Evolutionary conservation across 495 filamentous ascomycete genomes (phyloP), one percentile per base, ranked within the genome.

Genomic region (Xylaria bambusicola): DNA sequence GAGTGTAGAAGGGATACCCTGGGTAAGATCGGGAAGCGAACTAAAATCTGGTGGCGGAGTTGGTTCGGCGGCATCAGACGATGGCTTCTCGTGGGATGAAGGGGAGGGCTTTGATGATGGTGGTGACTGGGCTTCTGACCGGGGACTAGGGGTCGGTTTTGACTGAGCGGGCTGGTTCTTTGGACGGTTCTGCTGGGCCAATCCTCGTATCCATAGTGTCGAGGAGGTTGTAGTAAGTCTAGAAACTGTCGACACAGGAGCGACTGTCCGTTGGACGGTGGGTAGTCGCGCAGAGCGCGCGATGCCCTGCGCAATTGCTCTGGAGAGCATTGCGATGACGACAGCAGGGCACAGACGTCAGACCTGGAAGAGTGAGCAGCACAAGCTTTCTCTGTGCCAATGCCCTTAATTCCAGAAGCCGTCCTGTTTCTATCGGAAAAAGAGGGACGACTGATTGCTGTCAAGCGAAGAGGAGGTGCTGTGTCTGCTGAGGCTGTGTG

Each of bases 1-100:
- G 33, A 96, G 78, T 17, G 92, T 96, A 18, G 92, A 96, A 0
- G 92, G 92, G 58, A 97, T 94, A 62, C 92, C 92, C 69, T 93
- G 88, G 7, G 90, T 93, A 21, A 97, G 83, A 68, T 97, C 92
- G 56, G 92, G 92, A 17, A 97, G 80, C 18, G 88, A 86, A 65
- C 82, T 75, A 2, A 75, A 70, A 58, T 79, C 70, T 41, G 73
- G 69, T 60, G 60, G 50, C 7, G 56, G 45, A 8, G 51, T 56
- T 12, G 59, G 6, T 18, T 71, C 56, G 44, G 56, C 18, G 17
- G 38, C 21, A 53, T 68, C 41, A 15, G 57, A 50, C 3, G 64
- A 36, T 2, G 69, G 46, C 38, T 67, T 54, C 18, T 52, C 48
- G 63, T 27, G 29, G 26, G 27, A 15, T 1, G 71, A 60, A 15